Percentiles rank a stretch among this genome's conserved stretches.
Conservation (phyloP, 441 rosid species). For the Adansonia gregorii region DNA sequence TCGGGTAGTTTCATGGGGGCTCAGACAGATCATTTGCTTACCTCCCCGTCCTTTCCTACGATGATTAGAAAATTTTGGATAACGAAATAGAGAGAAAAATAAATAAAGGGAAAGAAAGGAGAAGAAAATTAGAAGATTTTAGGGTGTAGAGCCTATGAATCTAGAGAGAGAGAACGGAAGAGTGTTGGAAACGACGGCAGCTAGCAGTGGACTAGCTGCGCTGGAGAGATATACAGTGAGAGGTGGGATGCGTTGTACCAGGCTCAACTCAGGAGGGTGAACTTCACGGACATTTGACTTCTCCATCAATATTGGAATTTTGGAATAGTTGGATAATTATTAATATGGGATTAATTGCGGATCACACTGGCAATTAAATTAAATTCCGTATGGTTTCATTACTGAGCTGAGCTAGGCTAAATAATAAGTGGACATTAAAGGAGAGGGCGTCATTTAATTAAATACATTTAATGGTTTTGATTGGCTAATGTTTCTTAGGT, state of each 20-base stretch:
- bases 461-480: not conserved
- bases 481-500: too few relatives aligned
- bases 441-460: too few relatives aligned
- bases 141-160: conserved; percentile 19
- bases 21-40: conserved; percentile 14
- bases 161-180: not conserved
- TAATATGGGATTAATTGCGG: not conserved
- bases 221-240: not conserved
- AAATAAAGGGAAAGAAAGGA: not conserved
- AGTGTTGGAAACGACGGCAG: conserved; percentile 30
- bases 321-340: not conserved
- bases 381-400: not conserved
- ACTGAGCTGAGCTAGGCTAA: not conserved
- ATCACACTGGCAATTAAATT: not conserved
- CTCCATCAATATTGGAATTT: not conserved
- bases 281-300: not conserved
- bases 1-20: conserved; percentile 65
- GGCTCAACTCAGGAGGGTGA: conserved; percentile 22
- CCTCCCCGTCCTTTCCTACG: not conserved
- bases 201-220: not conserved
- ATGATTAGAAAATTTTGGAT: conserved; percentile 23
- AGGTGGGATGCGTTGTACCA: not conserved
- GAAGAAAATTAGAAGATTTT: not conserved
- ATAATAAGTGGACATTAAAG: too few relatives aligned
- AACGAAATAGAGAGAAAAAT: conserved; percentile 24